Evolutionary conservation across 306 rosid genomes (phyloP).

Genomic region (Ormosia emarginata): DNA sequence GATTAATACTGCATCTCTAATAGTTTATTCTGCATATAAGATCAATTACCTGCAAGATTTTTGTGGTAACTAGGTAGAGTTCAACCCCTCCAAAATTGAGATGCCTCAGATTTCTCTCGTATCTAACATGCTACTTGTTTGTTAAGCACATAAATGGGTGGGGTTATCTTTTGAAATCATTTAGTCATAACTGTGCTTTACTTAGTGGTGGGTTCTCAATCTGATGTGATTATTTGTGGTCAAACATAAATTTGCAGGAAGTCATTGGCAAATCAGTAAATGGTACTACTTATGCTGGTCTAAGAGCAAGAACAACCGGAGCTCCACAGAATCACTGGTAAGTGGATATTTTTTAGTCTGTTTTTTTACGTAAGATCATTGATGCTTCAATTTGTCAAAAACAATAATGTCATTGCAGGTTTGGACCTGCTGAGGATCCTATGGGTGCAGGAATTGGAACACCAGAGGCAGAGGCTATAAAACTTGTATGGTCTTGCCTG

Average conservation of each 20-base stretch:
- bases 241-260: conserved; percentile 52
- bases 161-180: neutral
- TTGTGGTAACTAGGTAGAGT: neutral
- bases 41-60: neutral
- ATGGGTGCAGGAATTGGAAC: conserved; percentile 99
- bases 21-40: neutral
- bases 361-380: neutral
- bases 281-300: conserved; percentile 91
- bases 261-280: conserved; percentile 84
- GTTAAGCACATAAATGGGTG: neutral
- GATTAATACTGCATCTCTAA: neutral
- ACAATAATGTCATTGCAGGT: conserved; percentile 54
- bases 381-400: conserved; percentile 14
- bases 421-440: conserved; percentile 97
- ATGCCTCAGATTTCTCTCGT: neutral
- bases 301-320: conserved; percentile 93
- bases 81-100: neutral
- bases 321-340: conserved; percentile 99
- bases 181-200: neutral
- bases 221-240: conserved; percentile 1
- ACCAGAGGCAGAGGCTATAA: conserved; percentile 96
- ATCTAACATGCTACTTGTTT: neutral
- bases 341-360: neutral
- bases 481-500: conserved; percentile 98
- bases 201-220: neutral